A percentile compares a stretch with the other conserved stretches of the same genome.
Conservation (phyloP, 2,329 filamentous ascomycete genomes). For the Verticillium nonalfalfae region DNA sequence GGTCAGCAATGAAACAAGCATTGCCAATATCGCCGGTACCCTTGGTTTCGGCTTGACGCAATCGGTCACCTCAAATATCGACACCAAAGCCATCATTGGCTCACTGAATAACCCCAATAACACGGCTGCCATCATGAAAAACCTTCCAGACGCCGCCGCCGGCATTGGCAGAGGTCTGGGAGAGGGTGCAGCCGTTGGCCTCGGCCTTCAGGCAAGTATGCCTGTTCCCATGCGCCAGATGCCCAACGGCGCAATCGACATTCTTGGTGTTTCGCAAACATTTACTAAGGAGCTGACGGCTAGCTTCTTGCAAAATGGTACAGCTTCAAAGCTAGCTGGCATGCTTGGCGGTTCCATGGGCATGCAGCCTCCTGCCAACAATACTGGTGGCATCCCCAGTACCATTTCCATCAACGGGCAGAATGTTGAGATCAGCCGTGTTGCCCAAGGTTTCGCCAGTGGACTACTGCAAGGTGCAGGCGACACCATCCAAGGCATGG, state of each 20-base stretch:
- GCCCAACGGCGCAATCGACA: constrained; percentile 13
- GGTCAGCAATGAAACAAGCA: constrained; percentile 12
- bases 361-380: not conserved
- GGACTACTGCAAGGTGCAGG: constrained; percentile 26
- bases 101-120: constrained; percentile 8
- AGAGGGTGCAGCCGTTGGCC: constrained; percentile 16
- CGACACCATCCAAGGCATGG: constrained; percentile 23
- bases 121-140: constrained; percentile 8
- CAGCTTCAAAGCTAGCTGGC: constrained; percentile 16
- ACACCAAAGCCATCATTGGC: constrained; percentile 6
- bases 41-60: constrained; percentile 20
- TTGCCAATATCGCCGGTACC: constrained; percentile 15
- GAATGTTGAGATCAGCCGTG: constrained; percentile 16
- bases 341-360: constrained; percentile 3
- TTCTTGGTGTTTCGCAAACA: constrained; percentile 15
- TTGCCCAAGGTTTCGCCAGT: constrained; percentile 25
- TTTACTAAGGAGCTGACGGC: constrained; percentile 21
- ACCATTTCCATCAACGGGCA: constrained; percentile 10
- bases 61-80: constrained; percentile 17
- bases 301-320: constrained; percentile 24
- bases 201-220: constrained; percentile 19
- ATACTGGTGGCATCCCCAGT: constrained; percentile 8
- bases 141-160: constrained; percentile 15
- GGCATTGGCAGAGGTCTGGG: constrained; percentile 21
- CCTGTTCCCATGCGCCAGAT: constrained; percentile 11